These are phyloP conservation scores for Fusarium chaquense DNA, from an alignment of 2,329 filamentous ascomycete genomes.

Conservation along the genomic window DNA sequence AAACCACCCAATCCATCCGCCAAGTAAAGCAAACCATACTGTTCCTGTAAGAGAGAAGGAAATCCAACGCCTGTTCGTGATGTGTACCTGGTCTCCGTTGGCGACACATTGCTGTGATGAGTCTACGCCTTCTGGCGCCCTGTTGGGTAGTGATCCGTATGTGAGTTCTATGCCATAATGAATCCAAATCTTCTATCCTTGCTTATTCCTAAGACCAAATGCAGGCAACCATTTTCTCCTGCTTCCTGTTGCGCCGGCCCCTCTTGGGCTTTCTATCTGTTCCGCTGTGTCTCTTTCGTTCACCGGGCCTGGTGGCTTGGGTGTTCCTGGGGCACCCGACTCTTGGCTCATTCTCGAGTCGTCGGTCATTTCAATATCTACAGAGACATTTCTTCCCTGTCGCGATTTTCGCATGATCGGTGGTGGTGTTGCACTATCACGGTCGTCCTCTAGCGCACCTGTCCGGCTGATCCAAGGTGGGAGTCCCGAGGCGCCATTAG, in stretches of 20 bases:
- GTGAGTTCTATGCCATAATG: slow-evolving; percentile 25
- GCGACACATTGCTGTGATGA: slow-evolving; percentile 13
- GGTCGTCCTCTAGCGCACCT: slow-evolving; percentile 56
- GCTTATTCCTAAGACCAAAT: slow-evolving; percentile 50
- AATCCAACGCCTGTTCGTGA: slow-evolving; percentile 37
- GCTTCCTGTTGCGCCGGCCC: slow-evolving; percentile 42
- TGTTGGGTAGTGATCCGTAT: slow-evolving; percentile 17
- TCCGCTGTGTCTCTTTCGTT: slow-evolving; percentile 32
- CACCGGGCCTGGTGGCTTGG: slow-evolving; percentile 22
- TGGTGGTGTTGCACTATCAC: slow-evolving; percentile 65
- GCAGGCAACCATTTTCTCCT: slow-evolving; percentile 55
- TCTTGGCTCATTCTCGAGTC: slow-evolving; percentile 30
- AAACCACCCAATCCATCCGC: slow-evolving; percentile 16
- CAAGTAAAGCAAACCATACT: slow-evolving; percentile 22
- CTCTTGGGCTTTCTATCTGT: slow-evolving; percentile 33
- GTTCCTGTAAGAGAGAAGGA: slow-evolving; percentile 32
- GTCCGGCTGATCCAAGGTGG: slow-evolving; percentile 56
- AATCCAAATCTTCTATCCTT: slow-evolving; percentile 44
- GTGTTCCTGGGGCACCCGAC: slow-evolving; percentile 31
- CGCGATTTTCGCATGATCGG: slow-evolving; percentile 64
- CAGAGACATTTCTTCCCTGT: slow-evolving; percentile 47
- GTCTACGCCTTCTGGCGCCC: slow-evolving; percentile 17
- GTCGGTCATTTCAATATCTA: slow-evolving; percentile 33
- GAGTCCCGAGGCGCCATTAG: slow-evolving; percentile 51
- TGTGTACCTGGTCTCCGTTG: slow-evolving; percentile 11